Percentiles rank a stretch among this genome's conserved stretches.
These are phyloP conservation scores for Terfezia claveryi DNA, from an alignment of 495 filamentous ascomycete species.

Conservation along the genomic window DNA sequence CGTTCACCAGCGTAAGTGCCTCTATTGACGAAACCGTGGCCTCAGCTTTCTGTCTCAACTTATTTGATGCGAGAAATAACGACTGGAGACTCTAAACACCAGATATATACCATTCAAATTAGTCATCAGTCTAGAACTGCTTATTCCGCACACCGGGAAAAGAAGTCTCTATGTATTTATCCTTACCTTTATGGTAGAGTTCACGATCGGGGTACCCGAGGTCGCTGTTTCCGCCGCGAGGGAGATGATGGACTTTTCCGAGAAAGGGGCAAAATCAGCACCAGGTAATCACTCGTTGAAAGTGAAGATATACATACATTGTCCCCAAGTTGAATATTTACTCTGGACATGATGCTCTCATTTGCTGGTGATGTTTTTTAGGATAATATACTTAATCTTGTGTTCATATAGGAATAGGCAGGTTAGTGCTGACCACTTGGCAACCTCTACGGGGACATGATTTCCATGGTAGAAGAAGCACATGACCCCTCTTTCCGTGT, in stretches of 20 bases:
- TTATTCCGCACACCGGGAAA: background rate
- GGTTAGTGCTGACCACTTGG: too few relatives aligned
- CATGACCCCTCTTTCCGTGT: too few relatives aligned
- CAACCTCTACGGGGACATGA: too few relatives aligned
- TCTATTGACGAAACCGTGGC: background rate
- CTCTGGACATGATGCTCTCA: background rate
- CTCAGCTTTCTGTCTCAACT: background rate
- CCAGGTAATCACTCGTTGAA: background rate
- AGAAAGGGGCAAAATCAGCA: background rate
- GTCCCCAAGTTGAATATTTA: background rate
- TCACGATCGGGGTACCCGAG: background rate
- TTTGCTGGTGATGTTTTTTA: too few relatives aligned
- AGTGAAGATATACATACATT: background rate
- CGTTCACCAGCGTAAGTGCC: background rate
- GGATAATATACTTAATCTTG: too few relatives aligned
- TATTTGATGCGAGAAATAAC: background rate
- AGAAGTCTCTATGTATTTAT: too few relatives aligned
- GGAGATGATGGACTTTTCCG: background rate
- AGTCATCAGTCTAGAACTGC: background rate
- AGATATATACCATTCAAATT: too few relatives aligned
- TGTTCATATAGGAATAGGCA: too few relatives aligned
- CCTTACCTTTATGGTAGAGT: background rate
- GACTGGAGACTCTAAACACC: background rate
- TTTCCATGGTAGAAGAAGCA: too few relatives aligned
- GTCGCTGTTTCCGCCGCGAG: background rate